phyloP scores from a whole-genome alignment of 2,329 filamentous ascomycete species.

The Anisogramma anomala region DNA sequence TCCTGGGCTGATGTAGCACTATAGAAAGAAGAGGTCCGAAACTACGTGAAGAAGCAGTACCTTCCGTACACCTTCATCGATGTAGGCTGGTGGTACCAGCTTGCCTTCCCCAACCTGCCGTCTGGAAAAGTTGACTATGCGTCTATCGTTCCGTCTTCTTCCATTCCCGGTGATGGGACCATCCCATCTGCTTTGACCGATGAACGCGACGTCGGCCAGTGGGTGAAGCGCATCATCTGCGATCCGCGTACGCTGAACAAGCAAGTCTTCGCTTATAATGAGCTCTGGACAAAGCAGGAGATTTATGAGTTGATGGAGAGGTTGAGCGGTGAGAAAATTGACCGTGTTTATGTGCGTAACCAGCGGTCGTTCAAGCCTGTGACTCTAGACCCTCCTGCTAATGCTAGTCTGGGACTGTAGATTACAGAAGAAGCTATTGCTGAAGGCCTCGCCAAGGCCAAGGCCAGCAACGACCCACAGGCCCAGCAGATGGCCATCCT shows the following conservation, averaged over 20 bases:
- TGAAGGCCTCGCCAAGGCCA: neutral
- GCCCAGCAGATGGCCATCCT: neutral
- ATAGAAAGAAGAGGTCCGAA: conserved; percentile 40
- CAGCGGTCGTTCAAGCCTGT: neutral
- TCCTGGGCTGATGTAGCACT: neutral
- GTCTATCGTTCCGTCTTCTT: conserved; percentile 23
- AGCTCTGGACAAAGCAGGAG: conserved; percentile 34
- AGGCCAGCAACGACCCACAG: neutral
- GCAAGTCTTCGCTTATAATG: conserved; percentile 36
- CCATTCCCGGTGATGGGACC: conserved; percentile 35
- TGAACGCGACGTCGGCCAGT: conserved; percentile 40
- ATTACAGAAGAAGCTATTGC: neutral
- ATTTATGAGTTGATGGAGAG: conserved; percentile 35
- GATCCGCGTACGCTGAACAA: conserved; percentile 43
- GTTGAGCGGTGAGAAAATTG: conserved; percentile 35
- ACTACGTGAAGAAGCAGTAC: conserved; percentile 34
- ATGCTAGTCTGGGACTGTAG: neutral
- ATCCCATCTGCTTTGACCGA: conserved; percentile 33
- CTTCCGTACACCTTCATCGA: conserved; percentile 47
- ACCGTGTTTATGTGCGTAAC: conserved; percentile 25
- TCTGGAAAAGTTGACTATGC: conserved; percentile 31
- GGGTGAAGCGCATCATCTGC: conserved; percentile 37
- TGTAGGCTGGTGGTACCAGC: conserved; percentile 47
- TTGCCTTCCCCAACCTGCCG: conserved; percentile 22
- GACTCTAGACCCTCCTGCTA: neutral